Evolutionary conservation across 495 filamentous ascomycete species (phyloP).

Genomic region (Apodospora peruviana): DNA sequence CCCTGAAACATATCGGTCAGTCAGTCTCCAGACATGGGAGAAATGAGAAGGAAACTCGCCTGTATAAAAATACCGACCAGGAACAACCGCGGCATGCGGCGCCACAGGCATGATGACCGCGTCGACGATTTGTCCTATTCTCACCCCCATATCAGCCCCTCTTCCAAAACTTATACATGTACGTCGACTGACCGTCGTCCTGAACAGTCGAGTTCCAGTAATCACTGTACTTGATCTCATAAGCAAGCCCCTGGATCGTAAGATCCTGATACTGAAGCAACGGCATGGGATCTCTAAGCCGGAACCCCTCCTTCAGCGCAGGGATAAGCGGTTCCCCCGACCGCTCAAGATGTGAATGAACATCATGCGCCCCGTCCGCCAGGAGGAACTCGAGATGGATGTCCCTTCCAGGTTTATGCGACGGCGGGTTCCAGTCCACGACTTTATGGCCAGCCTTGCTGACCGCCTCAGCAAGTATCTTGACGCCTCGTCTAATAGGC

Average conservation of each 20-base stretch:
- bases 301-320: not conserved
- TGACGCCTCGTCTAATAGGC: constrained; percentile 35
- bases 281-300: constrained; percentile 32
- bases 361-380: constrained; percentile 34
- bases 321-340: constrained; percentile 41
- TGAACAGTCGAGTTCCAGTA: constrained; percentile 39
- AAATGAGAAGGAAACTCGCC: not conserved
- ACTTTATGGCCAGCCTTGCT: constrained; percentile 33
- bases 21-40: too few relatives aligned
- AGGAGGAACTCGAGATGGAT: constrained; percentile 24
- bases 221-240: constrained; percentile 26
- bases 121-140: constrained; percentile 34
- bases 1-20: not conserved
- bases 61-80: constrained; percentile 24
- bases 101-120: constrained; percentile 52
- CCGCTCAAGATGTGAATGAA: constrained; percentile 31
- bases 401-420: constrained; percentile 19
- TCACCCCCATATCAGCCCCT: constrained; percentile 15
- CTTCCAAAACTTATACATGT: constrained; percentile 1
- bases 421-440: constrained; percentile 36
- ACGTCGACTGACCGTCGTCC: too few relatives aligned
- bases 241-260: constrained; percentile 17
- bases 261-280: constrained; percentile 29
- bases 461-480: constrained; percentile 30
- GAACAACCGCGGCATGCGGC: constrained; percentile 47